Conservation (phyloP, 2,329 filamentous ascomycete species). For the Colletotrichum lupini region DNA sequence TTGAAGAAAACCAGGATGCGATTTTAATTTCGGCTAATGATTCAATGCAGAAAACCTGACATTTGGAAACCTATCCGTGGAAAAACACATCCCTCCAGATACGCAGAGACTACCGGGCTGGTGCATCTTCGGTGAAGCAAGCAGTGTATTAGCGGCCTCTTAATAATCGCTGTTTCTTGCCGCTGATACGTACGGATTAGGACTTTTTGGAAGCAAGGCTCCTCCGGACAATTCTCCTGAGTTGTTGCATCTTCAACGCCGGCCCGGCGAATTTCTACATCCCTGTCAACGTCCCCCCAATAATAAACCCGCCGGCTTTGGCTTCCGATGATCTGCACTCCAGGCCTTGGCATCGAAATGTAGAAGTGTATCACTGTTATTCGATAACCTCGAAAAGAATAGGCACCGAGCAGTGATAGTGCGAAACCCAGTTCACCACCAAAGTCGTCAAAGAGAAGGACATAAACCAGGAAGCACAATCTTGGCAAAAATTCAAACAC, state of each 20-base stretch:
- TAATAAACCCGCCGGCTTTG: neutral
- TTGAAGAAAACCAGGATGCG: no score
- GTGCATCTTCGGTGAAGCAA: no score
- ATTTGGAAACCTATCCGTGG: no score
- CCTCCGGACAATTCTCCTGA: no score
- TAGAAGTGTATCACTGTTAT: neutral
- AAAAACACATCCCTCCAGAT: no score
- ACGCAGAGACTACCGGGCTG: no score
- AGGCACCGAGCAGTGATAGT: no score
- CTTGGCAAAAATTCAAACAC: neutral
- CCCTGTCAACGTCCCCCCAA: neutral
- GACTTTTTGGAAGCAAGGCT: no score
- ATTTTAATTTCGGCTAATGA: no score
- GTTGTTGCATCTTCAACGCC: neutral
- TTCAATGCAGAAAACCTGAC: accelerated
- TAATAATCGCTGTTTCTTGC: no score
- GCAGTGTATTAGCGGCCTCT: no score
- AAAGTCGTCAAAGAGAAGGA: neutral
- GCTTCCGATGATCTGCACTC: neutral
- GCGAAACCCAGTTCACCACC: neutral
- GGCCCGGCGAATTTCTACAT: neutral
- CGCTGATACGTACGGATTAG: no score
- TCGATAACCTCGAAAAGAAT: neutral
- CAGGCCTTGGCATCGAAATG: neutral
- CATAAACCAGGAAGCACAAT: neutral